Evolutionary conservation across 2,329 filamentous ascomycete genomes (phyloP), one percentile per base, ranked within the genome.

Genomic region (Penicillium digitatum): DNA sequence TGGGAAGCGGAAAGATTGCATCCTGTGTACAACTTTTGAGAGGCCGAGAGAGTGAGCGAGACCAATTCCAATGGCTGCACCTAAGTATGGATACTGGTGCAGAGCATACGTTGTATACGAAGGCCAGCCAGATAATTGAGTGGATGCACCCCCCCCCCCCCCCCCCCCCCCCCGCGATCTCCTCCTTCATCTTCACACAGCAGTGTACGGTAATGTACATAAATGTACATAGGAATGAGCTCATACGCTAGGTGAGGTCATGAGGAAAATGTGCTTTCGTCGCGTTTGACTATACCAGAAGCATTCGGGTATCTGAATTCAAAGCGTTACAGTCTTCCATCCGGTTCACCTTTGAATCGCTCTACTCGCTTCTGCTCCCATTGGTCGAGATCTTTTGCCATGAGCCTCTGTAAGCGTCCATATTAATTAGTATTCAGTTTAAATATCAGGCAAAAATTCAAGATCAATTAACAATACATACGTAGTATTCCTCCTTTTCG

Each of bases 281-380:
- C 26, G 34, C 12, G 18, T 31, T 24, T 7, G 26, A 38, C 10
- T 16, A 52, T 18, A 14, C 14, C 24, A 31, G 16, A 27, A 27
- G 20, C 5, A 50, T 11, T 38, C 34, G 27, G 22, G 1, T 37
- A 12, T 6, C 26, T 20, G 40, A 14, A 32, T 80, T 20, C 35
- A n/a, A 10, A n/a, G 14, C 24, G 24, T 50, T 73, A 87, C 62
- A 96, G 72, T 48, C 89, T 82, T 32, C 93, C 93, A 72, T 99
- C 93, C 57, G 84, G 88, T 74, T 99, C 95, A 62, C 94, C 94
- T 20, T 89, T 86, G 57, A 96, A 81, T 70, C 94, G 81, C 77
- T 96, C 86, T 11, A 97, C 91, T 50, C 95, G 85, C 76, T 94
- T 95, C 76, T 97, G 94, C 72, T 97, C 93, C 94, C 94, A 99